Evolutionary conservation across 139 green algal species (phyloP).

Genomic region (Volvox africanus): DNA sequence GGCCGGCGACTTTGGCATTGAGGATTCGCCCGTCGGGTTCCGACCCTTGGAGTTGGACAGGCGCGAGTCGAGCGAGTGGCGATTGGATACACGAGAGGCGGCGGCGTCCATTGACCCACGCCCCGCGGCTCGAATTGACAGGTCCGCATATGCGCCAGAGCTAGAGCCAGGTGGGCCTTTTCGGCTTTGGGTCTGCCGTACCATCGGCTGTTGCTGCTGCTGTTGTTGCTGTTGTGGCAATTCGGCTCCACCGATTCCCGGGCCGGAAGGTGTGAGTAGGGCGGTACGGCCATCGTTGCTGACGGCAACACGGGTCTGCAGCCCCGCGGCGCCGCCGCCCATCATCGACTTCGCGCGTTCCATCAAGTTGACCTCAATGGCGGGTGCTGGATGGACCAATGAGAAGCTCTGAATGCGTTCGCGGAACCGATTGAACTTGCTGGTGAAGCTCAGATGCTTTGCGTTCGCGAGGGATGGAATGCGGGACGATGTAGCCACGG

Average conservation of each 20-base stretch:
- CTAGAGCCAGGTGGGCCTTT: background rate
- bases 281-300: background rate
- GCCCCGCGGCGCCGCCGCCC: background rate
- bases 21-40: background rate
- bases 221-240: no score
- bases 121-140: background rate
- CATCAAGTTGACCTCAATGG: background rate
- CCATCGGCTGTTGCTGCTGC: background rate
- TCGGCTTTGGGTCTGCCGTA: background rate
- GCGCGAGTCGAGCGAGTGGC: background rate
- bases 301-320: background rate
- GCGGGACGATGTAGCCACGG: background rate
- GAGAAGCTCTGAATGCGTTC: slow-evolving; percentile 7
- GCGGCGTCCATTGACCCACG: background rate
- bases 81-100: background rate
- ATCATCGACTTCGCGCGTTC: background rate
- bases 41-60: background rate
- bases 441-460: slow-evolving; percentile 6
- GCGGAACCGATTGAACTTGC: background rate
- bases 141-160: background rate
- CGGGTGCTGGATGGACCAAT: background rate
- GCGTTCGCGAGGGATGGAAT: background rate
- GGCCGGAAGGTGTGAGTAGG: background rate
- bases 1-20: no score
- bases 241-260: background rate